Evolutionary conservation across 164 flowering plant genomes (phyloP), one percentile per base, ranked within the genome.

Genomic region (Vitis rotundifolia): DNA sequence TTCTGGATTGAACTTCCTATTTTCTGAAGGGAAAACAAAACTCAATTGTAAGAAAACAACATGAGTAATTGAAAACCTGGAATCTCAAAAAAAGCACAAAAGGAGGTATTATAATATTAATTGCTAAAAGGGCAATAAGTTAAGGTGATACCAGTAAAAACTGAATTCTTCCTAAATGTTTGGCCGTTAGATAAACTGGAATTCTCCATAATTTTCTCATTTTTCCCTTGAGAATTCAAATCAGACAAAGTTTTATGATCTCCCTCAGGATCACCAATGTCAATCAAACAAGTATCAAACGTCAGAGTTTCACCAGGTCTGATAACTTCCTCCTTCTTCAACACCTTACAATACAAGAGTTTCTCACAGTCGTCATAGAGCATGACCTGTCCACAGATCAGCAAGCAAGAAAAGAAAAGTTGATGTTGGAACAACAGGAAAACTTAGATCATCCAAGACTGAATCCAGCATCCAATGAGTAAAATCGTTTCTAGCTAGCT

Each of bases 351-450:
- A 14, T 84, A 87, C 79, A 91, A 64, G 22, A 88, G 79, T 69
- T 82, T 81, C 71, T 85, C 87, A 61, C 77, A 74, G 13, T 88
- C 96, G 81, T 92, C 94, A 62, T 84, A 91, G 22, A 94, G 92
- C 79, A 74, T 70, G 29, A 86, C 80, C 97, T 94, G 84, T 37
- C 19, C 3, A 67, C 49, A 52, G 11, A 31, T n/a, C 56, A 37
- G 44, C 44, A 37, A 37, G 7, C 44, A 37, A 37, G 7, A 37
- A 37, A 37, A 6, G 44, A 37, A 37, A 37, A 6, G 7, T 37
- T 37, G 44, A 37, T 37, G 44, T 0, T 6, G 8, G 7, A 37
- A 3, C 7, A 37, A 37, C 44, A 37, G 44, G 44, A 37, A 37
- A 37, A 37, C 44, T 37, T 37, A 37, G 5, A 3, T 37, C 44